phyloP scores from a whole-genome alignment of 179 eudicot genomes.

The Silene noctiflora region DNA sequence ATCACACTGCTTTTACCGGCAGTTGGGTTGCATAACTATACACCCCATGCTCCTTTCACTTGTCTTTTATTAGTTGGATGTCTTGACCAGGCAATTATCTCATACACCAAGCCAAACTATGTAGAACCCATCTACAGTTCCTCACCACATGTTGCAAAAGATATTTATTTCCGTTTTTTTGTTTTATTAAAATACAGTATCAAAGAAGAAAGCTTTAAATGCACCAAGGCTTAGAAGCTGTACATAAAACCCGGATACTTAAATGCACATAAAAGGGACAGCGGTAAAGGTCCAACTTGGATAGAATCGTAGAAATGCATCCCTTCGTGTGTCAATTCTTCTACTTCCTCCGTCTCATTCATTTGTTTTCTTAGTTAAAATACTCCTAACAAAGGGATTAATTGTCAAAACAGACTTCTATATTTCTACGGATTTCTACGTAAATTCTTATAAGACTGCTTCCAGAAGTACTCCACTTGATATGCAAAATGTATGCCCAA shows the following conservation, averaged over 20 bases:
- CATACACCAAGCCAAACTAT: slow-evolving; percentile 2
- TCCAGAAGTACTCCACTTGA: too few relatives aligned
- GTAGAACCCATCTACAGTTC: slow-evolving; percentile 13
- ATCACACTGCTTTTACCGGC: slow-evolving; percentile 19
- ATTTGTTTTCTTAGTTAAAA: too few relatives aligned
- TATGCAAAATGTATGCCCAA: too few relatives aligned
- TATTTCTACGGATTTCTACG: too few relatives aligned
- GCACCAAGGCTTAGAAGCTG: not conserved
- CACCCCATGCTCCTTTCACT: slow-evolving; percentile 23
- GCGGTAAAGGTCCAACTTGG: not conserved
- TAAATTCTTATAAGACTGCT: too few relatives aligned
- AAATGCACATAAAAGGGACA: not conserved
- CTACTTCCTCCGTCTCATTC: too few relatives aligned
- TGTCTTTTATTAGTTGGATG: slow-evolving; percentile 1
- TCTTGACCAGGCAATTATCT: slow-evolving; percentile 20
- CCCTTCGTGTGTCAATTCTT: not conserved
- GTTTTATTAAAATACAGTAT: not conserved
- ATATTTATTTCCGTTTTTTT: slow-evolving; percentile 6
- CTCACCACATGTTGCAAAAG: slow-evolving; percentile 27
- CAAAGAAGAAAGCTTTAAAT: not conserved
- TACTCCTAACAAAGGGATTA: too few relatives aligned
- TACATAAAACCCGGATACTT: slow-evolving; percentile 2
- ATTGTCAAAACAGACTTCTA: too few relatives aligned
- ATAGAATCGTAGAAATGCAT: not conserved
- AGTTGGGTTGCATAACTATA: slow-evolving; percentile 29